Percentiles rank a stretch among this genome's conserved stretches.
phyloP scores from a whole-genome alignment of 805 yeast genomes.

The Candida hispaniensis region DNA sequence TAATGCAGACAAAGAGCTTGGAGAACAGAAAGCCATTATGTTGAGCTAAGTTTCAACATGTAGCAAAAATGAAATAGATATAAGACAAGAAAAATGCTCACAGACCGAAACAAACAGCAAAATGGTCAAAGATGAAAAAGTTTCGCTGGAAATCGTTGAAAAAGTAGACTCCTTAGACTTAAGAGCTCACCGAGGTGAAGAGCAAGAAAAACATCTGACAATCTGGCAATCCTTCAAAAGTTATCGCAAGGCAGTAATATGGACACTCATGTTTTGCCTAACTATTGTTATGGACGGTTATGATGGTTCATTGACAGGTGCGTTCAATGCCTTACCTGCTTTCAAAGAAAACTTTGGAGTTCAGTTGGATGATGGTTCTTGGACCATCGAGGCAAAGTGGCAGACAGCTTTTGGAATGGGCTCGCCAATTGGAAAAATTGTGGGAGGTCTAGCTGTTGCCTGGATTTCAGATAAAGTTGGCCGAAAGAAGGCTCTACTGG shows the following conservation, averaged over 20 bases:
- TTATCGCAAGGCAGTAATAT: constrained; percentile 36
- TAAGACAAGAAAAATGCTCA: too few relatives aligned
- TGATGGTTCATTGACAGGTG: constrained; percentile 33
- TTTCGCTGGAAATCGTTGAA: too few relatives aligned
- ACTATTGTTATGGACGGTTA: constrained; percentile 42
- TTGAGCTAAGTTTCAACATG: too few relatives aligned
- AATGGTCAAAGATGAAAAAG: too few relatives aligned
- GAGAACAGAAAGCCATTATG: too few relatives aligned
- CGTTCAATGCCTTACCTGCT: constrained; percentile 37
- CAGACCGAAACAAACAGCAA: too few relatives aligned
- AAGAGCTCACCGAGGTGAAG: too few relatives aligned
- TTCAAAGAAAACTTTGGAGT: constrained; percentile 35
- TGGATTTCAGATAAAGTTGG: constrained; percentile 38
- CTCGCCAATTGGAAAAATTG: constrained; percentile 34
- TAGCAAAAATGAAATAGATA: too few relatives aligned
- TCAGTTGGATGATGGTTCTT: constrained; percentile 3
- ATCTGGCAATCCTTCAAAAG: too few relatives aligned
- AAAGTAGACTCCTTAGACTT: too few relatives aligned
- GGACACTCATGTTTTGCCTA: constrained; percentile 37
- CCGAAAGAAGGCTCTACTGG: constrained; percentile 31
- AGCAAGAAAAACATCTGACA: too few relatives aligned
- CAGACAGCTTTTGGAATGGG: constrained; percentile 26
- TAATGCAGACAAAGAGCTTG: too few relatives aligned
- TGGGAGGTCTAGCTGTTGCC: constrained; percentile 40
- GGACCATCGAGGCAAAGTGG: constrained; percentile 21